Evolutionary conservation across 495 filamentous ascomycete species (phyloP).

Genomic region (Penicillium coprophilum): DNA sequence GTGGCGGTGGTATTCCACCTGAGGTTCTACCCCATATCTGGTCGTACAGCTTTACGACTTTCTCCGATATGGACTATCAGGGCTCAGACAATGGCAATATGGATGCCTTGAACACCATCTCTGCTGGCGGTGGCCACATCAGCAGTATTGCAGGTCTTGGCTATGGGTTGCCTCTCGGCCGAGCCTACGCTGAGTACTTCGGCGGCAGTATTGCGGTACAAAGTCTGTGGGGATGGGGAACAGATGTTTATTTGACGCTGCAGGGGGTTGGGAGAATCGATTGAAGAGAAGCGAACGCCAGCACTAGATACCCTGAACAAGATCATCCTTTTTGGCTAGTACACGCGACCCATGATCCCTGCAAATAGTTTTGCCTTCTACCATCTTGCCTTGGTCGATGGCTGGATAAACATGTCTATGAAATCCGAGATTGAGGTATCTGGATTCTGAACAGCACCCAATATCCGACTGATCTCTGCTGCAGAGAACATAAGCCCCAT

Average conservation of each 20-base stretch:
- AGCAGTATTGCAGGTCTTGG: slow-evolving; percentile 88
- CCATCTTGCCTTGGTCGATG: slow-evolving; percentile 7
- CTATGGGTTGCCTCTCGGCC: slow-evolving; percentile 86
- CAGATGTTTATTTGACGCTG: slow-evolving; percentile 76
- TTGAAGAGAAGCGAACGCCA: slow-evolving; percentile 15
- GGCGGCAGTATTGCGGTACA: slow-evolving; percentile 93
- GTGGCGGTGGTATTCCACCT: slow-evolving; percentile 88
- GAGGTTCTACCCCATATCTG: slow-evolving; percentile 83
- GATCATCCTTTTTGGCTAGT: background rate
- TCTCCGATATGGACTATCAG: slow-evolving; percentile 61
- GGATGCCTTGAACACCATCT: slow-evolving; percentile 73
- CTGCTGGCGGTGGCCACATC: slow-evolving; percentile 60
- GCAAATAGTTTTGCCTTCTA: slow-evolving; percentile 7
- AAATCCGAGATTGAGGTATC: slow-evolving; percentile 70
- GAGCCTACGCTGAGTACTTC: slow-evolving; percentile 98
- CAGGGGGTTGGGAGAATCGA: slow-evolving; percentile 77
- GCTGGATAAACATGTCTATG: slow-evolving; percentile 60
- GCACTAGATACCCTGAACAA: slow-evolving; percentile 7
- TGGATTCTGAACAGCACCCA: slow-evolving; percentile 57
- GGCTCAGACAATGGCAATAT: slow-evolving; percentile 46
- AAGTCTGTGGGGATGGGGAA: slow-evolving; percentile 93
- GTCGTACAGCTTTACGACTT: slow-evolving; percentile 96
- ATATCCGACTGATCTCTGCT: slow-evolving; percentile 62
- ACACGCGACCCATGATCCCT: background rate
- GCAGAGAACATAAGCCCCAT: slow-evolving; percentile 64